Evolutionary conservation across 495 filamentous ascomycete genomes (phyloP), one percentile per base, ranked within the genome.

Genomic region (Annulohypoxylon moriforme): DNA sequence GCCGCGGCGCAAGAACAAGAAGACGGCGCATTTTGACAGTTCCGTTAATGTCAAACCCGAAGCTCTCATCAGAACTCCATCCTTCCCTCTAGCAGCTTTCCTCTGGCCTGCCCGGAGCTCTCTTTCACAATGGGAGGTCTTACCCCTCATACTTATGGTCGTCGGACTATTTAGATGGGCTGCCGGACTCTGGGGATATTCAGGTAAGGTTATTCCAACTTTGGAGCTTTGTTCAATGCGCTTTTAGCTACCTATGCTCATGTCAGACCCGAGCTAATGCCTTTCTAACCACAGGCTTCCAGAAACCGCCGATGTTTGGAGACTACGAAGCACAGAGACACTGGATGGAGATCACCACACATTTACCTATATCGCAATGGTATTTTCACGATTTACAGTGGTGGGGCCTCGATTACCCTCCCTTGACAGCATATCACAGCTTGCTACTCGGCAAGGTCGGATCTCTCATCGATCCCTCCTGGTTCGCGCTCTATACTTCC

Each of bases 331-430:
- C 96, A 6, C 96, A 99, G 78, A 81, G 96, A 72, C 96, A 99
- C 75, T 99, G 96, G 96, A 98, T 98, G 95, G 96, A 98, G 74
- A 86, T 98, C 69, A 97, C 96, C 1, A 91, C 87, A 13, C 89
- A 96, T 65, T 85, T 99, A 3, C 96, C 96, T 8, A 85, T 97
- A 42, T 93, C 92, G 4, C 92, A 96, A 75, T 99, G 96, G 96
- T 98, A 99, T 79, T 96, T 94, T 76, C 93, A 98, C 80, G 94
- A 99, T 77, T 81, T 98, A 60, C 85, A 95, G 72, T 99, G 96
- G 89, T 99, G 96, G 96, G 96, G 96, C 0, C 85, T 99, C 63
- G 96, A 99, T 77, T 99, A 99, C 78, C 96, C 96, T 44, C 96
- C 96, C 33, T 87, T 99, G 84, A 98, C 96, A 14, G 96, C 96